Conservation (phyloP, 202 grass and related monocot genomes). For the Carex sylvatica region DNA sequence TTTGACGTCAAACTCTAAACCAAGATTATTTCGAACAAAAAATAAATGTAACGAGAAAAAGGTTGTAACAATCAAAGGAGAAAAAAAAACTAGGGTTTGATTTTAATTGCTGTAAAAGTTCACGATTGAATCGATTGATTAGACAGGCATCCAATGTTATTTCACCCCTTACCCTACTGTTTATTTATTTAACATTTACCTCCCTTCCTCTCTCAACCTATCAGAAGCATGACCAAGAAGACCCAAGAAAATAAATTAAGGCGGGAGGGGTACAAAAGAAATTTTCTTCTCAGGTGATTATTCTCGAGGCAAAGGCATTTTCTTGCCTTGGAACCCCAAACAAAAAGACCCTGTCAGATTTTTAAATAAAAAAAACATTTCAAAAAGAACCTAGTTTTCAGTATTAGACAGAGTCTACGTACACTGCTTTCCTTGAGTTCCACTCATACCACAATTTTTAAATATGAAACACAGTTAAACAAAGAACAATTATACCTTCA, state of each 20-base stretch:
- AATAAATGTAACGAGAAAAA: conserved; percentile 3
- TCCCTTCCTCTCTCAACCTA: background rate
- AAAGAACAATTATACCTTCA: conserved; percentile 14
- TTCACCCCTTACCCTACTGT: conserved; percentile 13
- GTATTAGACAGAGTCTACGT: conserved; percentile 26
- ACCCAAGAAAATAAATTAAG: conserved; percentile 11
- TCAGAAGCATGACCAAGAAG: background rate
- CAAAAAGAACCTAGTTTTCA: conserved; percentile 25
- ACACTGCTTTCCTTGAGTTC: conserved; percentile 15
- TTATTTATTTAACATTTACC: conserved; percentile 21
- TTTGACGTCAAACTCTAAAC: background rate
- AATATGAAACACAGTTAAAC: conserved; percentile 5
- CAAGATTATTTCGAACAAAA: background rate
- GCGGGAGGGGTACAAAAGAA: conserved; percentile 17
- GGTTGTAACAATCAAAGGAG: background rate
- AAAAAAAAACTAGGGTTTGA: background rate
- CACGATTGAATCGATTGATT: conserved; percentile 29
- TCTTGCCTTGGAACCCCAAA: conserved; percentile 48
- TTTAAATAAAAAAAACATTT: conserved; percentile 2
- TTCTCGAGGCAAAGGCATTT: conserved; percentile 45
- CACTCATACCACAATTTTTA: background rate
- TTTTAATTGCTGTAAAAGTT: conserved; percentile 23
- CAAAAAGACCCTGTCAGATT: conserved; percentile 37
- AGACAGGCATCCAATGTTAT: conserved; percentile 26
- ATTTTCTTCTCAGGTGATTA: conserved; percentile 38